Base-by-base conservation (phyloP, 2,329 filamentous ascomycete genomes). In the Epichloe sylvatica region DNA sequence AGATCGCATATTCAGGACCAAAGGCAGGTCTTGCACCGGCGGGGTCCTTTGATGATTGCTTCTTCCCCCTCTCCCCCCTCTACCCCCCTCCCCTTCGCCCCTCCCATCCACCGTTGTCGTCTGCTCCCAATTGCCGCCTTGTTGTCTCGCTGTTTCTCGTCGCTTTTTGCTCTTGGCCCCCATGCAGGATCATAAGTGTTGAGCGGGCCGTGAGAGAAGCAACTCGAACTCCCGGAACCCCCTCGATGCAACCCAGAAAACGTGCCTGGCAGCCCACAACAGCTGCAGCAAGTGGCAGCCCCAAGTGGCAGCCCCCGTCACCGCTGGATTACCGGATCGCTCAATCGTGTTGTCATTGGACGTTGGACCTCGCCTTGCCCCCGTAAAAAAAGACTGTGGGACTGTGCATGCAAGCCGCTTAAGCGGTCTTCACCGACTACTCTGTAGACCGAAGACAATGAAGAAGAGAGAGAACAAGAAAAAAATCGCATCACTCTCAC, bases 271-370 rank as follows among this genome's bases (percentile, higher is more conserved):
- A 44, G 25, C 48, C 47, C 50, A 52, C 50, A 38, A 35, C 46
- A 47, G 43, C 37, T 39, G 38, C 46, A 49, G 30, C 47, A 47
- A 39, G 38, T 15, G 35, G 34, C 39, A 46, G 33, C 51, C 50
- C 23, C 23, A 25, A 25, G 23, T 25, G 23, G 23, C 23, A 25
- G 23, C 23, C 23, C 51, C 50, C 48, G 55, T 56, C 55, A 56
- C 55, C 55, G 55, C 55, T 52, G 47, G 47, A 25, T 25, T 25
- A 25, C 7, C 23, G 23, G 23, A 49, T 55, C 35, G 47, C 49
- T 49, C 46, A 37, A 47, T 45, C 39, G 45, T 48, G 47, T 54
- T 54, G 51, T 38, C 50, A 52, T 51, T 57, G 55, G 54, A 41
- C 49, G 11, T 30, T 30, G 30, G 9, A 30, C 52, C 53, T 49